Conservation (phyloP, 1,139 yeast species). For the Candida sanyaensis region DNA sequence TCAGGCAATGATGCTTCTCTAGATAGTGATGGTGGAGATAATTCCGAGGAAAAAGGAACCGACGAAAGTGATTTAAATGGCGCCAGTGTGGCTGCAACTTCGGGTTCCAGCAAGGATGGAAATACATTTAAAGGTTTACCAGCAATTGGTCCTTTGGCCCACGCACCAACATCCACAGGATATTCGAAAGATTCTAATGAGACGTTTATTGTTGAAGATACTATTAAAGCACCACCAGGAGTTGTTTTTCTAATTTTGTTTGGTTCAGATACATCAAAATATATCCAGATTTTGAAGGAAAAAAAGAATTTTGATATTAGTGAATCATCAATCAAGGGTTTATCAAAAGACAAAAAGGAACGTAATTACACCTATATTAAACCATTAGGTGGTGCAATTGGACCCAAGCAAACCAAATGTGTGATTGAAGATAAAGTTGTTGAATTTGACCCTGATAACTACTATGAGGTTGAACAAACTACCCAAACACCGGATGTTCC, state of each 20-base stretch:
- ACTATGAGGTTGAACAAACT: slow-evolving; percentile 60
- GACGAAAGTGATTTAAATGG: slow-evolving; percentile 7
- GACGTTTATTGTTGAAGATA: slow-evolving; percentile 61
- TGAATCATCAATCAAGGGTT: slow-evolving; percentile 48
- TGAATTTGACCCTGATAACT: slow-evolving; percentile 58
- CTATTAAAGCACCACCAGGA: slow-evolving; percentile 77
- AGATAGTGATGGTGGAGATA: slow-evolving; percentile 10
- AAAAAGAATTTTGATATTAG: slow-evolving; percentile 75
- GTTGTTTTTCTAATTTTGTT: slow-evolving; percentile 68
- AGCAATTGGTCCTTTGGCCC: slow-evolving; percentile 38
- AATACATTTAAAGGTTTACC: slow-evolving; percentile 38
- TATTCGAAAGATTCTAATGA: slow-evolving; percentile 61
- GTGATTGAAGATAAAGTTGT: slow-evolving; percentile 70
- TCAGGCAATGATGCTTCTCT: slow-evolving; percentile 3
- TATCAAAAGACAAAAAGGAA: slow-evolving; percentile 28
- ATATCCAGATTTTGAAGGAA: slow-evolving; percentile 54
- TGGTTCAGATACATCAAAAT: slow-evolving; percentile 69
- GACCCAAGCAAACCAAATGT: slow-evolving; percentile 94
- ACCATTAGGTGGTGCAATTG: slow-evolving; percentile 81
- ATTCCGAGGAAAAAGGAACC: slow-evolving; percentile 8
- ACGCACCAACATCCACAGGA: slow-evolving; percentile 36
- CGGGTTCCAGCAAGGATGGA: slow-evolving; percentile 12
- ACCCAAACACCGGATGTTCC: slow-evolving; percentile 95
- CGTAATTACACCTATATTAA: slow-evolving; percentile 75
- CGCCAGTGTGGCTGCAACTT: slow-evolving; percentile 5